Conservation (phyloP, 441 rosid species). For the Gossypium gossypioides region DNA sequence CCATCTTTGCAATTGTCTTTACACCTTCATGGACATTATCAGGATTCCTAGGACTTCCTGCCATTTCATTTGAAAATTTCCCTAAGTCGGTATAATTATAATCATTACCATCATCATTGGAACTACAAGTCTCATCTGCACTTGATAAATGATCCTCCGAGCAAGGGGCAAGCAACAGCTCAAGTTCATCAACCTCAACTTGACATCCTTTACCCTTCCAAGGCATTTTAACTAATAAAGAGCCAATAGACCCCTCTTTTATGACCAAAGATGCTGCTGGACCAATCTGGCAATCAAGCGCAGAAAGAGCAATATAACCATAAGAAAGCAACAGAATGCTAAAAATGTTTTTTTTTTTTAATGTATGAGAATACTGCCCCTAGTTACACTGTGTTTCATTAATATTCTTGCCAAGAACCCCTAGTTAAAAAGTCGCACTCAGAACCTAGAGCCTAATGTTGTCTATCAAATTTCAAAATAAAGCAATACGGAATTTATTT, state of each 20-base stretch:
- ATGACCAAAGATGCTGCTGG: slow-evolving; percentile 47
- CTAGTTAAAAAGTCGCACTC: background rate
- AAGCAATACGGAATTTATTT: background rate
- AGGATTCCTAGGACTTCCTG: slow-evolving; percentile 32
- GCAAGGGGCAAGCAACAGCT: slow-evolving; percentile 65
- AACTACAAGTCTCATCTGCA: slow-evolving; percentile 27
- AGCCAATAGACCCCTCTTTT: slow-evolving; percentile 94
- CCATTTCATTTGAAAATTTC: slow-evolving; percentile 31
- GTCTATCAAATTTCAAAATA: background rate
- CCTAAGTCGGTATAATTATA: slow-evolving; percentile 26
- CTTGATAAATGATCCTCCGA: slow-evolving; percentile 20
- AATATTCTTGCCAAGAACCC: background rate
- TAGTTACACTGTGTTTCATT: background rate
- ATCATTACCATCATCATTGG: slow-evolving; percentile 26
- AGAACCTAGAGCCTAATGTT: background rate
- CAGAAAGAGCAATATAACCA: slow-evolving; percentile 4
- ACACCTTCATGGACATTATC: slow-evolving; percentile 94
- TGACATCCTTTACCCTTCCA: slow-evolving; percentile 74
- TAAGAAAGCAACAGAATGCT: background rate
- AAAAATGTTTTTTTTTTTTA: background rate
- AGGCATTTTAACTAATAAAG: slow-evolving; percentile 73
- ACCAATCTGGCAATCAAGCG: slow-evolving; percentile 43
- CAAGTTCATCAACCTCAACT: slow-evolving; percentile 89
- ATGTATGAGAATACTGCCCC: background rate
- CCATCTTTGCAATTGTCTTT: slow-evolving; percentile 94